These are phyloP conservation scores for Rugonectria rugulosa DNA, from an alignment of 2,329 filamentous ascomycete species.

Conservation along the genomic window DNA sequence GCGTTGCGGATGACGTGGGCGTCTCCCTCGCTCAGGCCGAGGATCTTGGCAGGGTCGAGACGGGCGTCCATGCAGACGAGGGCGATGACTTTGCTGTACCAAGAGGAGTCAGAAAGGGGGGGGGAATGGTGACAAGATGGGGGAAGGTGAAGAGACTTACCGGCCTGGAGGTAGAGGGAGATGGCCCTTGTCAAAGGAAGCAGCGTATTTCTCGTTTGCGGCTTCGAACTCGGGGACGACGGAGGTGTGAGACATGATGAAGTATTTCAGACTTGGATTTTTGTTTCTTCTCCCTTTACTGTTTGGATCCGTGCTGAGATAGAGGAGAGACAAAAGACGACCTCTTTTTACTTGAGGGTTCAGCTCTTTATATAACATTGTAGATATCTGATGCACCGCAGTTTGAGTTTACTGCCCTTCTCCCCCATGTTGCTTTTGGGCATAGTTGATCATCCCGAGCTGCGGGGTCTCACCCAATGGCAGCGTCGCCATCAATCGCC, in stretches of 20 bases:
- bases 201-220: constrained; percentile 32
- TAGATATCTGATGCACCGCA: neutral
- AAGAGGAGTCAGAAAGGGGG: neutral
- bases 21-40: constrained; percentile 59
- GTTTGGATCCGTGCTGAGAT: no score
- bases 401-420: neutral
- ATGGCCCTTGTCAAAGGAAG: constrained; percentile 32
- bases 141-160: constrained; percentile 8
- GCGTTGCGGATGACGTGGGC: constrained; percentile 84
- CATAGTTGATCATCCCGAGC: constrained; percentile 3
- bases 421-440: constrained; percentile 7
- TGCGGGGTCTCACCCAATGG: constrained; percentile 21
- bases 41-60: constrained; percentile 58
- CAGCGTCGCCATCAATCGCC: constrained; percentile 14
- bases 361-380: constrained; percentile 4
- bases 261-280: neutral
- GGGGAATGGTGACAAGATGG: neutral
- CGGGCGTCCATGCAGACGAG: constrained; percentile 87
- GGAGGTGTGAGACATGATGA: constrained; percentile 38
- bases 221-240: constrained; percentile 34
- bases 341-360: no score
- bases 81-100: constrained; percentile 43
- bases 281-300: neutral
- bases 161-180: constrained; percentile 34
- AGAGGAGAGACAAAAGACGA: no score